A percentile compares a stretch with the other conserved stretches of the same genome.
phyloP scores from a whole-genome alignment of 140 eudicot genomes.

The Oenanthe javanica region DNA sequence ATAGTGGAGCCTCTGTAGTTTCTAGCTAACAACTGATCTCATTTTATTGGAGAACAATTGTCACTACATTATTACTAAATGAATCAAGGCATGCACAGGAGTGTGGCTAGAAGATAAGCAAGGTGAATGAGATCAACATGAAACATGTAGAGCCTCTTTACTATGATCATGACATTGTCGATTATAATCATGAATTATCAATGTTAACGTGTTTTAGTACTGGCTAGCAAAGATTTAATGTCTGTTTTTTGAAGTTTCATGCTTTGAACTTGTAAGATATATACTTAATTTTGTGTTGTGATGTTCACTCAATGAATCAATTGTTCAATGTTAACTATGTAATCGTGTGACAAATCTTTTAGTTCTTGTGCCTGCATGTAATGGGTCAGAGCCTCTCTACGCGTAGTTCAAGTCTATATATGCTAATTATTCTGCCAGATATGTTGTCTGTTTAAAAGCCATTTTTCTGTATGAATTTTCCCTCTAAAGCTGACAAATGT shows the following conservation, averaged over 20 bases:
- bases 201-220: not conserved
- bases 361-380: not conserved
- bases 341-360: not conserved
- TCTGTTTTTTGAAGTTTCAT: not conserved
- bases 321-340: not conserved
- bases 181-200: not conserved
- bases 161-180: not conserved
- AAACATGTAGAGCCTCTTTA: constrained; percentile 1
- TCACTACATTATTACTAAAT: not conserved
- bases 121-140: constrained; percentile 1
- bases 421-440: not conserved
- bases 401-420: not conserved
- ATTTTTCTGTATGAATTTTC: not conserved
- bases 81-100: not conserved
- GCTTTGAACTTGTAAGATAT: not conserved
- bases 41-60: not conserved
- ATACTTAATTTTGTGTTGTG: not conserved
- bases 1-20: not conserved
- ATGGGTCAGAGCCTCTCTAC: not conserved
- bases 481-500: not conserved
- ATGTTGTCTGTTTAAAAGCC: not conserved
- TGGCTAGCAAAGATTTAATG: not conserved
- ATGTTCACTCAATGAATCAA: not conserved
- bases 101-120: not conserved
- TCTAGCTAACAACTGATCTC: not conserved